These are phyloP conservation scores for Jatropha multifida DNA, from an alignment of 441 rosid species.

Conservation along the genomic window DNA sequence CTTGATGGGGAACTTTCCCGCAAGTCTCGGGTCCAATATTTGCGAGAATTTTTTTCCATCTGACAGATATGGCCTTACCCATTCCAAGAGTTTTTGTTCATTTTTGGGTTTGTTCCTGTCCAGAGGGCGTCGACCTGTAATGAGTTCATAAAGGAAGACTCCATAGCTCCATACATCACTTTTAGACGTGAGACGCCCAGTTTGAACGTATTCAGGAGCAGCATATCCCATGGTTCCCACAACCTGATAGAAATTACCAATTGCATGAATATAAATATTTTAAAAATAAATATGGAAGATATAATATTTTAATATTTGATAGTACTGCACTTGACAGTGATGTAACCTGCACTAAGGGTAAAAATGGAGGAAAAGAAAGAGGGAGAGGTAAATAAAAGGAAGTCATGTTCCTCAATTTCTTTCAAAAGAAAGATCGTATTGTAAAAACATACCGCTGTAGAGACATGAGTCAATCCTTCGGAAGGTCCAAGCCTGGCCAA, in stretches of 20 bases:
- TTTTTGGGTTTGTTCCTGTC: slow-evolving; percentile 75
- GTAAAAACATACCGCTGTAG: slow-evolving; percentile 64
- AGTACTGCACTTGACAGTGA: slow-evolving; percentile 17
- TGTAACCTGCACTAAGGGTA: background rate
- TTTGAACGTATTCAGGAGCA: slow-evolving; percentile 88
- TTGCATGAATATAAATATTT: slow-evolving; percentile 11
- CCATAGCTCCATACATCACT: slow-evolving; percentile 96
- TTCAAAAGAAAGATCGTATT: background rate
- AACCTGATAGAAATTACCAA: slow-evolving; percentile 46
- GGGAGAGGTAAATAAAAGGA: background rate
- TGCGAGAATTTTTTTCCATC: slow-evolving; percentile 52
- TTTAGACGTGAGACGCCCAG: slow-evolving; percentile 86
- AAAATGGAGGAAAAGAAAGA: background rate
- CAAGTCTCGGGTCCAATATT: slow-evolving; percentile 73
- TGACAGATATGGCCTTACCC: slow-evolving; percentile 79
- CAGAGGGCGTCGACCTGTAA: slow-evolving; percentile 83
- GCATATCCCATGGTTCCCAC: slow-evolving; percentile 97
- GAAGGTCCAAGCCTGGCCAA: slow-evolving; percentile 88
- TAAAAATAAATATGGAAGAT: slow-evolving; percentile 30
- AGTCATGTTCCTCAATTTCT: background rate
- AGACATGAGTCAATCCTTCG: slow-evolving; percentile 89
- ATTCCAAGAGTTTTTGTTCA: slow-evolving; percentile 87
- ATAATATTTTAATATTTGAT: slow-evolving; percentile 27
- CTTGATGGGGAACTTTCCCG: slow-evolving; percentile 47
- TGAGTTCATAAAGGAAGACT: slow-evolving; percentile 87